Conservation (phyloP, 192 early-diverging fungal species). For the Funneliformis geosporum region DNA sequence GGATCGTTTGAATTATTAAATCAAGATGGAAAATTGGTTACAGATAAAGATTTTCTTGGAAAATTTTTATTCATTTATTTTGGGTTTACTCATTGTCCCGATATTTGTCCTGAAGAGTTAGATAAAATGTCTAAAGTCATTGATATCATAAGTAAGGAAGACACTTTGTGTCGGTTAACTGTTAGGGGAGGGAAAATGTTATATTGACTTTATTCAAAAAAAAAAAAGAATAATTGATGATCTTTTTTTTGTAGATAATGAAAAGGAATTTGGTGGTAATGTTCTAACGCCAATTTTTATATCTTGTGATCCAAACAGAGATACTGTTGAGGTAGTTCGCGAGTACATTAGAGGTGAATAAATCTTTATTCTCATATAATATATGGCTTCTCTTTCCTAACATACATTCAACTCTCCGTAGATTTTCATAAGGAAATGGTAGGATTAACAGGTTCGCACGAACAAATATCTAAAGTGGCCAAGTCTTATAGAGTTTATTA, state of each 20-base stretch:
- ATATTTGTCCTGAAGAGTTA: slow-evolving; percentile 98
- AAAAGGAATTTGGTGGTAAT: slow-evolving; percentile 50
- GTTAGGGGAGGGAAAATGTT: too few species aligned
- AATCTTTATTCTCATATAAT: neutral
- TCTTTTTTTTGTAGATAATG: slow-evolving; percentile 41
- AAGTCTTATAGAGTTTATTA: slow-evolving; percentile 96
- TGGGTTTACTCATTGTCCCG: slow-evolving; percentile 99
- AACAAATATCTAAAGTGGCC: slow-evolving; percentile 80
- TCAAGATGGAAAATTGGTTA: slow-evolving; percentile 69
- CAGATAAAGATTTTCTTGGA: slow-evolving; percentile 78
- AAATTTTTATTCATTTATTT: slow-evolving; percentile 93
- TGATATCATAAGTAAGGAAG: slow-evolving; percentile 66
- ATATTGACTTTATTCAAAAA: neutral
- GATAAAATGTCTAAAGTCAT: slow-evolving; percentile 95
- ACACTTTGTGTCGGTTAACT: neutral
- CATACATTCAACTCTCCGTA: slow-evolving; percentile 8
- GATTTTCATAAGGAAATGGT: slow-evolving; percentile 95
- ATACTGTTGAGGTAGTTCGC: slow-evolving; percentile 78
- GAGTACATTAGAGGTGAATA: slow-evolving; percentile 62
- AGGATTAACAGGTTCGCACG: slow-evolving; percentile 86
- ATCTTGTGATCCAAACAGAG: slow-evolving; percentile 94
- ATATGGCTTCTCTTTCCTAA: neutral
- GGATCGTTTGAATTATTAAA: slow-evolving; percentile 88
- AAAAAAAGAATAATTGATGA: neutral
- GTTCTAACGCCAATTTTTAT: slow-evolving; percentile 89